Conservation (phyloP, 2,329 filamentous ascomycete species). For the Rachicladosporium sp. region DNA sequence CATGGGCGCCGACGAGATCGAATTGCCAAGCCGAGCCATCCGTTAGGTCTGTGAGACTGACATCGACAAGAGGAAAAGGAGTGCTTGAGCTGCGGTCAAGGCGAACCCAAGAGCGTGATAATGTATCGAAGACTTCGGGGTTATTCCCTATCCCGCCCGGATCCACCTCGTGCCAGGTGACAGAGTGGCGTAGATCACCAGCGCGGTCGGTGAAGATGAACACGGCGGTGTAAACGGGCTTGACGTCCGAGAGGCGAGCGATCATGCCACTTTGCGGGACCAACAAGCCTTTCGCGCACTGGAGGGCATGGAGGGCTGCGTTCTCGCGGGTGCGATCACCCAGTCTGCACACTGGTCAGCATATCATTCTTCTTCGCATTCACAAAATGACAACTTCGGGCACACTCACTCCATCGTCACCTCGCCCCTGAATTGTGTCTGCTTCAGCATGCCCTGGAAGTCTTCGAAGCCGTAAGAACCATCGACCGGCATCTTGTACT, state of each 20-base stretch:
- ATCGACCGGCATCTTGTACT: slow-evolving; percentile 12
- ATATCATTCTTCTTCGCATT: neutral
- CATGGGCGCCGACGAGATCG: slow-evolving; percentile 13
- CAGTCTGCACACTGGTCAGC: slow-evolving; percentile 14
- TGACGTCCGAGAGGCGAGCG: slow-evolving; percentile 13
- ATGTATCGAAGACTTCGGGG: slow-evolving; percentile 4
- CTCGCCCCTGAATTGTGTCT: slow-evolving; percentile 17
- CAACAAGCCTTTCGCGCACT: slow-evolving; percentile 12
- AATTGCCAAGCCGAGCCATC: slow-evolving; percentile 21
- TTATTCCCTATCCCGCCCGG: neutral
- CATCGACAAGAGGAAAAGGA: slow-evolving; percentile 15
- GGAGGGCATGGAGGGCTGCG: slow-evolving; percentile 10
- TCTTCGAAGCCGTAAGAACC: slow-evolving; percentile 17
- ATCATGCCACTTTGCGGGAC: slow-evolving; percentile 12
- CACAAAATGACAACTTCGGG: neutral
- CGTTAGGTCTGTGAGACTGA: slow-evolving; percentile 16
- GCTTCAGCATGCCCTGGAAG: slow-evolving; percentile 20
- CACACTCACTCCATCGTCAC: slow-evolving; percentile 22
- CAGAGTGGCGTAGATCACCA: slow-evolving; percentile 15
- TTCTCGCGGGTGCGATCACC: slow-evolving; percentile 14
- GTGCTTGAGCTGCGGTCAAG: slow-evolving; percentile 14
- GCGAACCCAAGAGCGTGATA: slow-evolving; percentile 16
- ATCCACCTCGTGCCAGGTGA: slow-evolving; percentile 14
- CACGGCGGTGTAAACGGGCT: slow-evolving; percentile 17
- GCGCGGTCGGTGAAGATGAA: slow-evolving; percentile 17